Percentiles rank a stretch among this genome's conserved stretches.
Conservation (phyloP, 805 yeast genomes). For the Saccharomycopsis sp. region DNA sequence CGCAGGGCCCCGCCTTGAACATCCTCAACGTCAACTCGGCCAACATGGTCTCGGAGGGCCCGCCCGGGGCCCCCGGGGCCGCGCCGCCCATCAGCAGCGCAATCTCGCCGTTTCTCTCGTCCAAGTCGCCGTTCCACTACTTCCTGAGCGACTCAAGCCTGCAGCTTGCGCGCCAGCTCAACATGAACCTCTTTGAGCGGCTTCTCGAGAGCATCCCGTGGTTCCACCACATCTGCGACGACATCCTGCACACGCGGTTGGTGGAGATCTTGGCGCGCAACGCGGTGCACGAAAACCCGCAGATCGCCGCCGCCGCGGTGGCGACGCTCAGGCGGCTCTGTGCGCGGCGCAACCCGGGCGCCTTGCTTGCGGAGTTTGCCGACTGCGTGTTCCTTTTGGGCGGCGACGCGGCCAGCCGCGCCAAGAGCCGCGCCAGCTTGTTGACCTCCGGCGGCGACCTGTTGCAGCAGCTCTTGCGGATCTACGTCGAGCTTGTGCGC, state of each 20-base stretch:
- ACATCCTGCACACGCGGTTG: constrained; percentile 51
- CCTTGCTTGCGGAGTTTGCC: constrained; percentile 67
- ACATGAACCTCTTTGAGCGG: constrained; percentile 59
- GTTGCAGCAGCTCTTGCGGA: constrained; percentile 50
- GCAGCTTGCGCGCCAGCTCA: constrained; percentile 29
- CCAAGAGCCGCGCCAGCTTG: constrained; percentile 37
- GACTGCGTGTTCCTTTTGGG: constrained; percentile 73
- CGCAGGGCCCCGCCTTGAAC: neutral
- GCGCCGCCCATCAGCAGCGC: constrained; percentile 2
- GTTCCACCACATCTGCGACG: constrained; percentile 41
- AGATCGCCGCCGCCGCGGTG: constrained; percentile 59
- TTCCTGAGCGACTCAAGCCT: constrained; percentile 13
- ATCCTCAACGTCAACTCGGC: neutral
- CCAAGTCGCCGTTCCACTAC: constrained; percentile 18
- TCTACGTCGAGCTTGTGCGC: constrained; percentile 72
- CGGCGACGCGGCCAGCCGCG: constrained; percentile 44
- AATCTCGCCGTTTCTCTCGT: constrained; percentile 10
- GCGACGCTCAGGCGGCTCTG: constrained; percentile 62
- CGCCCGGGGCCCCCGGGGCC: neutral
- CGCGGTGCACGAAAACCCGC: constrained; percentile 56
- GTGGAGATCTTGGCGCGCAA: constrained; percentile 76
- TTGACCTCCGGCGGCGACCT: constrained; percentile 47
- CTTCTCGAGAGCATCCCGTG: constrained; percentile 71
- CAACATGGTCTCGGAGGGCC: neutral
- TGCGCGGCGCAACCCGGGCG: constrained; percentile 58